Percentiles rank a stretch among this genome's conserved stretches.
Conservation (phyloP, 148 eudicot species). For the Amaranthus cruentus region DNA sequence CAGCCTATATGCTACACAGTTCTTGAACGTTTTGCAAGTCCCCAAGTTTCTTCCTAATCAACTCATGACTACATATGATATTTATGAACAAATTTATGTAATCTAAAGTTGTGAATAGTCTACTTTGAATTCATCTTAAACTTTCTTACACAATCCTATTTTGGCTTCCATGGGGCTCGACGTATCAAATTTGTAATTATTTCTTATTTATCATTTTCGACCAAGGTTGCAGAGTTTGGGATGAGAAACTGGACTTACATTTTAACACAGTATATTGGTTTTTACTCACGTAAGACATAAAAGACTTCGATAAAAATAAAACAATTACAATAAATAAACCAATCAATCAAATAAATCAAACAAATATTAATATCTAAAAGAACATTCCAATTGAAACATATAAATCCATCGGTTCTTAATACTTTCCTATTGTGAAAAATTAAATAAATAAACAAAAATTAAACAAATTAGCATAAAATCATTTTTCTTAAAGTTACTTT, state of each 20-base stretch:
- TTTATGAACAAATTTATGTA: neutral
- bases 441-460: neutral
- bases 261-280: too few relatives aligned
- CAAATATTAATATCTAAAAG: too few relatives aligned
- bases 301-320: too few relatives aligned
- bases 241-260: too few relatives aligned
- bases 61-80: neutral
- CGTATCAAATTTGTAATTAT: neutral
- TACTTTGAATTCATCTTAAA: neutral
- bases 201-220: neutral
- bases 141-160: neutral
- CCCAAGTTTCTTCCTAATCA: neutral
- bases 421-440: too few relatives aligned
- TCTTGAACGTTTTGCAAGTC: neutral
- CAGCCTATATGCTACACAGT: neutral
- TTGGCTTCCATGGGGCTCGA: neutral
- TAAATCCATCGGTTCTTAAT: too few relatives aligned
- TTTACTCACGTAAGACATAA: too few relatives aligned
- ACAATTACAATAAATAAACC: too few relatives aligned
- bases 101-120: slow-evolving; percentile 4
- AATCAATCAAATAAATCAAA: too few relatives aligned
- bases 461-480: neutral
- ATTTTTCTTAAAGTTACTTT: slow-evolving; percentile 2
- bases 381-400: too few relatives aligned
- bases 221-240: too few relatives aligned